Conservation (phyloP, 2,329 filamentous ascomycete genomes). For the Diplodia scrobiculata region DNA sequence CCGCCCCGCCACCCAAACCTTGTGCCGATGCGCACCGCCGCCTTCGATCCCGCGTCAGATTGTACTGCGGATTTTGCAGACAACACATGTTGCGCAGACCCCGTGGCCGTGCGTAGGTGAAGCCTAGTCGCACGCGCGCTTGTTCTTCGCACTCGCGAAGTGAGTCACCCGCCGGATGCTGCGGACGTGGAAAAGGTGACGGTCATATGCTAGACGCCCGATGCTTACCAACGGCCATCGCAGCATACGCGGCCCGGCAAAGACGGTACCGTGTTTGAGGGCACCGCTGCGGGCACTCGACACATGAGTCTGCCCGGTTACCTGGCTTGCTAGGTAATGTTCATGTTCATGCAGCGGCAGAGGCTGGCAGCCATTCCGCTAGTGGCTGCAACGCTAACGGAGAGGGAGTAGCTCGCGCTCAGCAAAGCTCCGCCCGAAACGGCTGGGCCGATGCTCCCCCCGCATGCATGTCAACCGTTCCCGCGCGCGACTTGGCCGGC, state of each 20-base stretch:
- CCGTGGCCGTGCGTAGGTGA: not conserved
- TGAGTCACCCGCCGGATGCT: too few species aligned
- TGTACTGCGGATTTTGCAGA: not conserved
- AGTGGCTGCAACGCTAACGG: not conserved
- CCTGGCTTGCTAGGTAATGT: not conserved
- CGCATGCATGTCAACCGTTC: conserved; percentile 9
- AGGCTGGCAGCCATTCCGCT: not conserved
- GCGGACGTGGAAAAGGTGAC: not conserved
- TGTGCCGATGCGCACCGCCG: not conserved
- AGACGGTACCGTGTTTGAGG: not conserved
- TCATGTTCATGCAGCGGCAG: not conserved
- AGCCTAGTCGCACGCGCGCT: not conserved
- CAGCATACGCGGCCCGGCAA: not conserved
- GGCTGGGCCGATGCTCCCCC: conserved; percentile 6
- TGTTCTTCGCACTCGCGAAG: not conserved
- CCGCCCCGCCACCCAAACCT: not conserved
- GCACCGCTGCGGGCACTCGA: not conserved
- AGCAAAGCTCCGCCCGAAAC: not conserved
- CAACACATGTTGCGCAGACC: not conserved
- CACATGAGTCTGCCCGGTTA: not conserved
- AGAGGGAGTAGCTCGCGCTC: not conserved
- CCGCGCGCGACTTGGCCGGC: not conserved
- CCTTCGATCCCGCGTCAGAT: not conserved
- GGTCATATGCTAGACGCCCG: conserved; percentile 6
- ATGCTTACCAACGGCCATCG: conserved; percentile 3